Base-by-base conservation (phyloP, 164 flowering plant species). In the Vitis labrusca region DNA sequence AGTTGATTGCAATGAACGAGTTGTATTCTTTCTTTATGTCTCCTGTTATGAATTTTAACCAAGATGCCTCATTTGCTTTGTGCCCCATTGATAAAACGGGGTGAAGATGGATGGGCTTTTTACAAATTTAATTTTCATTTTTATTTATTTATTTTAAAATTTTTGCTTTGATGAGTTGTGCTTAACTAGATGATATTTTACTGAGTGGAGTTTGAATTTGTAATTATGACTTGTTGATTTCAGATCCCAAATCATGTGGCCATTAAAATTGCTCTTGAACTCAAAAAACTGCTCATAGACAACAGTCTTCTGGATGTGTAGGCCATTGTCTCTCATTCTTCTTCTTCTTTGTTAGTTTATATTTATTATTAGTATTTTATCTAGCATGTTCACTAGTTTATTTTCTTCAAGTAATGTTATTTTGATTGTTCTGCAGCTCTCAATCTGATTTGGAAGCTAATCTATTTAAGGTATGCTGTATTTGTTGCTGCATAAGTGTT, bases 201-300 rank as follows among this genome's bases (percentile, higher is more conserved):
- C 15, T 13, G 32, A 7, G 11, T 47, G 8, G n/a, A 29, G 8
- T 66, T 63, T 47, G 7, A 7, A 6, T 65, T 47, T 5, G 49
- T 56, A 23, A 17, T 64, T 27, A 0, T 65, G 55, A 48, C n/a
- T 61, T 67, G 47, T 7, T 68, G 53, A 17, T 76, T 83, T 62
- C 89, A 95, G 99, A 95, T 95, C 17, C 99, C 99, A 15, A 95
- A 95, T 86, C 98, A 95, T 71, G 98, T 93, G 47, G 99, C 98
- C 9, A 80, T 95, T 60, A 95, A 92, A 77, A 93, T 95, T 65
- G 96, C 99, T 62, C 87, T 95, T 17, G 99, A 95, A 67, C 89
- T 95, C 67, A 93, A 95, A 77, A 95, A 93, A 88, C 86, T 95
- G 73, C 97, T 95, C 50, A 83, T 93, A 16, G 99, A 95, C 78